Percentiles rank a stretch among this genome's conserved stretches.
Evolutionary conservation across 83 land plant genomes (phyloP).

Genomic region (Diphasiastrum complanatum): DNA sequence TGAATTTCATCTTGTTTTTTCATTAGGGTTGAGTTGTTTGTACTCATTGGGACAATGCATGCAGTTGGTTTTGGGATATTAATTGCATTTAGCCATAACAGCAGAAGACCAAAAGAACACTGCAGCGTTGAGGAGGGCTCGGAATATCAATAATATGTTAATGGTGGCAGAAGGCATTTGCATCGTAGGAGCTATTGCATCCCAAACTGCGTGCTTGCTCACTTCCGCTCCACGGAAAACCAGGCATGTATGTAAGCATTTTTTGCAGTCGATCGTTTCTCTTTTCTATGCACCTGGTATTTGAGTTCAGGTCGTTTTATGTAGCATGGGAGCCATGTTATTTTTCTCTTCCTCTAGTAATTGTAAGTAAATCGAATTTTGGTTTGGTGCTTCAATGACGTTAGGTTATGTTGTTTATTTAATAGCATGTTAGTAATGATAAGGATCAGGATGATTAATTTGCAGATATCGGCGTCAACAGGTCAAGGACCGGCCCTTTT

Average conservation of each 20-base stretch:
- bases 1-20: too few relatives aligned
- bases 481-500: slow-evolving; percentile 1
- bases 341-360: neutral
- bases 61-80: too few relatives aligned
- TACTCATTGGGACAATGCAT: too few relatives aligned
- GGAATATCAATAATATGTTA: neutral
- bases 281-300: neutral
- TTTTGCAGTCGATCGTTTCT: neutral
- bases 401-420: too few relatives aligned
- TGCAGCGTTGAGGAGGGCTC: too few relatives aligned
- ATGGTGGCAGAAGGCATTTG: slow-evolving; percentile 2
- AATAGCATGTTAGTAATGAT: neutral
- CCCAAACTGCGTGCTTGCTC: neutral
- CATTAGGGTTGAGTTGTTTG: too few relatives aligned
- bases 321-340: neutral
- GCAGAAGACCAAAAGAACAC: too few relatives aligned
- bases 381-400: too few relatives aligned
- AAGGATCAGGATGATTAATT: neutral
- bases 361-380: too few relatives aligned
- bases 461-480: slow-evolving; percentile 13
- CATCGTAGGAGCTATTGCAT: neutral
- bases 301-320: neutral
- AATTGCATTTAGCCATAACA: too few relatives aligned
- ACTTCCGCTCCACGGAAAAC: neutral
- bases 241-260: neutral